These are phyloP conservation scores for Tricholoma flavovirens DNA, from an alignment of 768 basidiomycete species.

Conservation along the genomic window DNA sequence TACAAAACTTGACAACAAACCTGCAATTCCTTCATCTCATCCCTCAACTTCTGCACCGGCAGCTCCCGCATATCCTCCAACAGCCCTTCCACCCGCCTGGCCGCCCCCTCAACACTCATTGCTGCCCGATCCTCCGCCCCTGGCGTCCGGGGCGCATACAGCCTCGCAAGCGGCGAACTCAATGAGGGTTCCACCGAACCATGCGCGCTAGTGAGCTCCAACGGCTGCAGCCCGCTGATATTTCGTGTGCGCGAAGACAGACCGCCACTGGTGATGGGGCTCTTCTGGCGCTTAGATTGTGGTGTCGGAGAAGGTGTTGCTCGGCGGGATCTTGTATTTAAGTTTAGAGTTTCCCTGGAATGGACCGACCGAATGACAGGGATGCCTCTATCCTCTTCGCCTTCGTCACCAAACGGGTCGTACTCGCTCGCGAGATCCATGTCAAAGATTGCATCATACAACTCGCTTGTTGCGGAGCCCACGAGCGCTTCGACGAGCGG, in stretches of 20 bases:
- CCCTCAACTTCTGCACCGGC: slow-evolving; percentile 62
- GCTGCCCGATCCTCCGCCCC: slow-evolving; percentile 11
- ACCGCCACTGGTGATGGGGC: slow-evolving; percentile 18
- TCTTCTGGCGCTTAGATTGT: slow-evolving; percentile 14
- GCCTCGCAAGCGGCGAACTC: slow-evolving; percentile 35
- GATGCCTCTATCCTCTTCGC: slow-evolving; percentile 44
- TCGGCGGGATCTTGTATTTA: not conserved
- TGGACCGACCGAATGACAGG: slow-evolving; percentile 33
- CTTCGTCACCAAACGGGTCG: slow-evolving; percentile 46
- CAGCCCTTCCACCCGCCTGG: slow-evolving; percentile 53
- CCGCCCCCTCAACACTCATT: slow-evolving; percentile 36
- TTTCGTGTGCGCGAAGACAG: slow-evolving; percentile 20
- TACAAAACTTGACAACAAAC: slow-evolving; percentile 28
- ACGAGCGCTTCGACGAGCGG: slow-evolving; percentile 72
- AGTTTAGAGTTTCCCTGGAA: slow-evolving; percentile 30
- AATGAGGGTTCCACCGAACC: slow-evolving; percentile 18
- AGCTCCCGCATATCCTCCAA: slow-evolving; percentile 58
- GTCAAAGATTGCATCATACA: slow-evolving; percentile 79
- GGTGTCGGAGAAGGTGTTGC: slow-evolving; percentile 16
- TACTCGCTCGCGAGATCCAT: slow-evolving; percentile 47
- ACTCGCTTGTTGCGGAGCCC: slow-evolving; percentile 58
- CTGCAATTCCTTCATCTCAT: slow-evolving; percentile 82
- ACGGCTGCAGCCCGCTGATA: slow-evolving; percentile 12
- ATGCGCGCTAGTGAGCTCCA: not conserved
- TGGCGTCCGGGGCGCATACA: slow-evolving; percentile 32